These are phyloP conservation scores for Amborella trichopoda DNA, from an alignment of 164 flowering plant genomes.

Conservation along the genomic window DNA sequence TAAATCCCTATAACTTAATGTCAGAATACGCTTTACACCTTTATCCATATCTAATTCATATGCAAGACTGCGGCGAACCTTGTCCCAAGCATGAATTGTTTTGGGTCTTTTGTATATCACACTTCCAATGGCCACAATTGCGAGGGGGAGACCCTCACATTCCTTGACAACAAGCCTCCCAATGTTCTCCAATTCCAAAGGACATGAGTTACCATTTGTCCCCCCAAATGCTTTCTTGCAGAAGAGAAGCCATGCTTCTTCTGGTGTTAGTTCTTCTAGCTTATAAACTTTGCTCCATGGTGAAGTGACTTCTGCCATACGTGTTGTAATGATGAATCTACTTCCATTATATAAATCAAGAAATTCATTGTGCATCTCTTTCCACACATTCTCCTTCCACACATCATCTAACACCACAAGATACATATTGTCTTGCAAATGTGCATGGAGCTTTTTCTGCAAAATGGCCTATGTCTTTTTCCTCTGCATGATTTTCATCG, in stretches of 20 bases:
- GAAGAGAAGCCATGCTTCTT: slow-evolving; percentile 26
- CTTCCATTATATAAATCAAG: slow-evolving; percentile 16
- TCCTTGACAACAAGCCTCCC: slow-evolving; percentile 2
- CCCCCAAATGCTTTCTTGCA: slow-evolving; percentile 11
- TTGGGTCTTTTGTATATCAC: not conserved
- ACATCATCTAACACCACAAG: slow-evolving; percentile 30
- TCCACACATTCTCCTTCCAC: slow-evolving; percentile 18
- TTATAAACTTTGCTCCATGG: not conserved
- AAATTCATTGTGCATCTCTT: slow-evolving; percentile 14
- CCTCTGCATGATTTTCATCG: not conserved
- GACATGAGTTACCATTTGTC: not conserved
- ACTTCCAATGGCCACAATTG: slow-evolving; percentile 13
- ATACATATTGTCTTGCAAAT: slow-evolving; percentile 3
- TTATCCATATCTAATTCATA: not conserved
- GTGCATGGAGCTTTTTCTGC: slow-evolving; percentile 6
- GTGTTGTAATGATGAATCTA: slow-evolving; percentile 28
- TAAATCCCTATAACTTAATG: not conserved
- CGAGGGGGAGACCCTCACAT: slow-evolving; percentile 16
- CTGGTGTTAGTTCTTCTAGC: not conserved
- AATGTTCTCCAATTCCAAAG: not conserved
- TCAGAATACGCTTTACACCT: not conserved
- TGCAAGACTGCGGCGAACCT: not conserved
- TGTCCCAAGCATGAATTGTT: not conserved
- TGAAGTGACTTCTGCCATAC: slow-evolving; percentile 1
- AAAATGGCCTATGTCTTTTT: slow-evolving; percentile 5